Conservation (phyloP, 139 green algal species). For the Chlamydomonas incerta region DNA sequence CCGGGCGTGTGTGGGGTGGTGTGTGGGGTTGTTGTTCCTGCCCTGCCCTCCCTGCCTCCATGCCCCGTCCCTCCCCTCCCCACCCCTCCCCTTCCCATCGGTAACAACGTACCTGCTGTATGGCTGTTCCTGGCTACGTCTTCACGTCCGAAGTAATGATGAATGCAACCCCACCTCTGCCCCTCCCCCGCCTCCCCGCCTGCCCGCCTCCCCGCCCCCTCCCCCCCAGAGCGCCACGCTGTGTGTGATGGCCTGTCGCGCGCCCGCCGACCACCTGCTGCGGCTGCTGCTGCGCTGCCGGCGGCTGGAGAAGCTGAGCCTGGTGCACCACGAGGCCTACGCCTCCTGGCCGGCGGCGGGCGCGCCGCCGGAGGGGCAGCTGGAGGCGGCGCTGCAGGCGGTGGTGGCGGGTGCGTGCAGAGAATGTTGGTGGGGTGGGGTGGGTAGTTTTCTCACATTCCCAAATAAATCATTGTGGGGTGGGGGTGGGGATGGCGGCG, state of each 20-base stretch:
- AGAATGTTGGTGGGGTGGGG: too few relatives aligned
- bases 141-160: too few relatives aligned
- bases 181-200: neutral
- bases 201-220: neutral
- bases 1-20: too few relatives aligned
- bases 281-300: slow-evolving; percentile 37
- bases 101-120: too few relatives aligned
- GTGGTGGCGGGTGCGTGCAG: slow-evolving; percentile 23
- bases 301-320: slow-evolving; percentile 18
- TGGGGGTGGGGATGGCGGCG: too few relatives aligned
- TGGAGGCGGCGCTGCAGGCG: slow-evolving; percentile 12
- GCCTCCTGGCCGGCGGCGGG: neutral
- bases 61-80: neutral
- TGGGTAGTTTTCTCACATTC: too few relatives aligned
- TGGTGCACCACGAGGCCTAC: slow-evolving; percentile 41
- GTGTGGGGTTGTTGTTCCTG: too few relatives aligned
- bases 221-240: neutral
- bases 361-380: neutral
- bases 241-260: slow-evolving; percentile 22
- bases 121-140: too few relatives aligned
- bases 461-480: too few relatives aligned
- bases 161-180: neutral
- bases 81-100: too few relatives aligned
- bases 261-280: slow-evolving; percentile 33
- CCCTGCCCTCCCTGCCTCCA: neutral